These are phyloP conservation scores for Rhizopogon salebrosus DNA, from an alignment of 768 basidiomycete species.

Conservation along the genomic window DNA sequence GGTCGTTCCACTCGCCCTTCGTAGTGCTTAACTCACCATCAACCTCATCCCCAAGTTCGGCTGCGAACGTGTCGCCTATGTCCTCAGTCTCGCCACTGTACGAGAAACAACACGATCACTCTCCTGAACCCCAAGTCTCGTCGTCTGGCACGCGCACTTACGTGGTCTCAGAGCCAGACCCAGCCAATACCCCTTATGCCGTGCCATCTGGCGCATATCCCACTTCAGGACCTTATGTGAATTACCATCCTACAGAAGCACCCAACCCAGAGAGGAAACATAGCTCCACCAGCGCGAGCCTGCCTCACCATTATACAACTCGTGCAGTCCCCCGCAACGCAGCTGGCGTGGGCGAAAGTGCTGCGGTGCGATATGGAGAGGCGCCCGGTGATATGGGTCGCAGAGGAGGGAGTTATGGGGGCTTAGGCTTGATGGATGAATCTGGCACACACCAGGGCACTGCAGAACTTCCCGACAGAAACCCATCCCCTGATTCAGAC, in stretches of 20 bases:
- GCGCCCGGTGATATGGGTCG: slow-evolving; percentile 44
- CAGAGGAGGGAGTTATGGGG: slow-evolving; percentile 37
- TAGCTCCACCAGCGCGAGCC: slow-evolving; percentile 38
- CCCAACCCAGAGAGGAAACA: slow-evolving; percentile 32
- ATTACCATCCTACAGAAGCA: slow-evolving; percentile 35
- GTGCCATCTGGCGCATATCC: slow-evolving; percentile 73
- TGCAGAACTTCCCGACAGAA: slow-evolving; percentile 37
- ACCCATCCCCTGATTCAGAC: slow-evolving; percentile 39
- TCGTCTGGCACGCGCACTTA: slow-evolving; percentile 53
- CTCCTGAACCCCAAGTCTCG: slow-evolving; percentile 41
- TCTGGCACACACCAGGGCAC: slow-evolving; percentile 32
- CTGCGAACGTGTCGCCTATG: slow-evolving; percentile 21
- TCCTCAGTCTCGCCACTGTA: slow-evolving; percentile 37
- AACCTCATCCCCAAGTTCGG: slow-evolving; percentile 26
- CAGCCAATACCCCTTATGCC: slow-evolving; percentile 52
- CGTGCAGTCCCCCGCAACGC: slow-evolving; percentile 35
- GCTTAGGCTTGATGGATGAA: slow-evolving; percentile 39
- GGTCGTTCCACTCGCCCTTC: slow-evolving; percentile 66
- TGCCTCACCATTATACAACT: slow-evolving; percentile 42
- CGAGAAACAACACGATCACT: slow-evolving; percentile 57
- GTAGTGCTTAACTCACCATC: slow-evolving; percentile 42
- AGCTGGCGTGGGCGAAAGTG: slow-evolving; percentile 43
- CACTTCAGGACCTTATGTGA: slow-evolving; percentile 41
- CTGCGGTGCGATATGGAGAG: slow-evolving; percentile 35
- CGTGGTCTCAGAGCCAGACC: slow-evolving; percentile 71